phyloP scores from a whole-genome alignment of 1,284 basidiomycete genomes.

The Microbotryum intermedium region DNA sequence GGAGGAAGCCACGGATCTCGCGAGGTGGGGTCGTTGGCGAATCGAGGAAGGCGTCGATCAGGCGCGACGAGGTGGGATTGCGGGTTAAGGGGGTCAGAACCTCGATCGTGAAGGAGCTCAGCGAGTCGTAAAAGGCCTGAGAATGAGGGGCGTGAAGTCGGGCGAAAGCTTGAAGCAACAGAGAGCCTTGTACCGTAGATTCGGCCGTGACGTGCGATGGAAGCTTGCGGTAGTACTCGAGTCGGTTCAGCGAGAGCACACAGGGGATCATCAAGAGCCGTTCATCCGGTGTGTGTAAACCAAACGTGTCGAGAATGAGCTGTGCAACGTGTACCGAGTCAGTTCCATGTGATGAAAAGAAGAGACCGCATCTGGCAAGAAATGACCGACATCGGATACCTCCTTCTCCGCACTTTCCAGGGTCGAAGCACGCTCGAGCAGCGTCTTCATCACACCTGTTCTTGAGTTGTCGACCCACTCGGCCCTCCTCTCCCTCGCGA shows the following conservation, averaged over 20 bases:
- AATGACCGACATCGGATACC: conserved; percentile 38
- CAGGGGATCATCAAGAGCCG: conserved; percentile 53
- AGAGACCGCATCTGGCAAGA: too few species aligned
- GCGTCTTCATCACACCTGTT: conserved; percentile 59
- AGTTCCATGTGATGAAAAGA: not conserved
- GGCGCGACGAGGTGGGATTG: conserved; percentile 63
- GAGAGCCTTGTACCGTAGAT: conserved; percentile 71
- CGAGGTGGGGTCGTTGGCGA: conserved; percentile 58
- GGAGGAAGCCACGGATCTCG: conserved; percentile 60
- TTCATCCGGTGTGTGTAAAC: conserved; percentile 47
- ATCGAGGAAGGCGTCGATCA: conserved; percentile 68
- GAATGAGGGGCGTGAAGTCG: conserved; percentile 58
- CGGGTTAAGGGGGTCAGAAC: conserved; percentile 60
- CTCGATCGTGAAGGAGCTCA: conserved; percentile 53
- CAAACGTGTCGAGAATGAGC: conserved; percentile 57
- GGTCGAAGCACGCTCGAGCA: conserved; percentile 56
- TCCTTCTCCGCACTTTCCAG: conserved; percentile 42
- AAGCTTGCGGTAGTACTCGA: conserved; percentile 38
- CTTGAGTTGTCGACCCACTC: conserved; percentile 52
- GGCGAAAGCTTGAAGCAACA: conserved; percentile 73
- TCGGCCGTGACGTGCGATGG: conserved; percentile 14
- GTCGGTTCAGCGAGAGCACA: conserved; percentile 53
- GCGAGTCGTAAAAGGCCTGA: conserved; percentile 61
- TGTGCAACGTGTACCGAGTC: conserved; percentile 35
- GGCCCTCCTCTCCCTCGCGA: conserved; percentile 49